Evolutionary conservation across 768 basidiomycete genomes (phyloP).

Genomic region (Lentinus brumalis): DNA sequence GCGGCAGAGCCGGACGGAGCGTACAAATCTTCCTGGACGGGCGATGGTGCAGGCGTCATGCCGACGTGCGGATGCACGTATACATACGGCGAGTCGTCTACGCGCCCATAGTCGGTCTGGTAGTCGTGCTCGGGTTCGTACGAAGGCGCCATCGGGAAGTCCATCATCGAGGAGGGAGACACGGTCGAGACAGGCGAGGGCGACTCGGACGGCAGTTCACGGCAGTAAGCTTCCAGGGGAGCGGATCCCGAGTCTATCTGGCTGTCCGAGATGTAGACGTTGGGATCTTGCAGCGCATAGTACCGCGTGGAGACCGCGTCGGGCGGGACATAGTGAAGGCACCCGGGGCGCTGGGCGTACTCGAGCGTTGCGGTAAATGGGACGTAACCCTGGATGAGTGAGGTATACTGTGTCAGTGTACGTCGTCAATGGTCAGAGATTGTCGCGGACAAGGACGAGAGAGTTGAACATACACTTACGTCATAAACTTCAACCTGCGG

Average conservation of each 20-base stretch:
- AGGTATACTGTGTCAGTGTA: neutral
- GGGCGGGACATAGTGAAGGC: conserved; percentile 10
- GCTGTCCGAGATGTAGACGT: neutral
- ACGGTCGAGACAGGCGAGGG: neutral
- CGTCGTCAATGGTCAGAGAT: neutral
- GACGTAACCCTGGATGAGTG: neutral
- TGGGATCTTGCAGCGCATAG: conserved; percentile 14
- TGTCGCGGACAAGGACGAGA: neutral
- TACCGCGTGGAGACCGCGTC: conserved; percentile 12
- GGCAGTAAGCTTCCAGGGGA: no score
- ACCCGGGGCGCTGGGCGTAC: neutral
- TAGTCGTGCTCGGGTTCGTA: neutral
- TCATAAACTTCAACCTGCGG: neutral
- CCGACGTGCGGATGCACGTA: neutral
- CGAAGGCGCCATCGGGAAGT: neutral
- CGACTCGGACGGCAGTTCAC: no score
- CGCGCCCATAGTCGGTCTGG: neutral
- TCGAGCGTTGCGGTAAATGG: neutral
- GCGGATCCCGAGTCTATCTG: no score
- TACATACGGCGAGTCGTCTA: neutral
- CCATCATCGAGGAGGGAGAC: neutral
- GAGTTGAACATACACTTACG: neutral
- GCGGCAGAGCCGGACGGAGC: conserved; percentile 2
- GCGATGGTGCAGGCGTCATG: no score
- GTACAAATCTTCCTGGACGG: neutral